Evolutionary conservation across 352 stramenopile genomes (phyloP), one percentile per base, ranked within the genome.

Genomic region (Pythium rhizo-oryzae): DNA sequence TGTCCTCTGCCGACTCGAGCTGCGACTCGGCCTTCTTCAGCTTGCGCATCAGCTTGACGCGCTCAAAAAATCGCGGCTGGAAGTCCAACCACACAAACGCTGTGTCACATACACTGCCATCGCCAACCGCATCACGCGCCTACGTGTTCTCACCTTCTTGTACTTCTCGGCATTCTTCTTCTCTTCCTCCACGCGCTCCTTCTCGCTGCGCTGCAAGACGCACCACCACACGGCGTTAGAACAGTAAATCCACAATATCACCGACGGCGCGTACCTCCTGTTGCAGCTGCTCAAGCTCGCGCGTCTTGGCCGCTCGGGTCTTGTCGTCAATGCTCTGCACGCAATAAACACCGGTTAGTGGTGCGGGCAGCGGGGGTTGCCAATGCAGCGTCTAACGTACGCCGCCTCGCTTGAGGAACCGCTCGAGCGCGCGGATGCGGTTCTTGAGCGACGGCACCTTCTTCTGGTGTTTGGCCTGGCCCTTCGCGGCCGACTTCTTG

Each of bases 361-460:
- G 28, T 33, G n/a, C n/a, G n/a, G n/a, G n/a, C n/a, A n/a, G n/a
- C n/a, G n/a, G n/a, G n/a, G n/a, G n/a, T n/a, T n/a, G n/a, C n/a
- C n/a, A n/a, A n/a, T n/a, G n/a, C n/a, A n/a, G n/a, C n/a, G n/a
- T 12, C 25, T 33, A 4, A 71, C 62, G n/a, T 53, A 71, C 59
- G 12, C 63, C 84, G 28, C 80, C 82, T 24, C 86, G 84, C 76
- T 83, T 87, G 46, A 94, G 79, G 63, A 93, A 94, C 41, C 86
- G 86, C 67, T 94, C 82, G 30, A 94, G 75, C 4, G 78, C 84
- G 39, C 86, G 86, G 52, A 94, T 94, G 64, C 84, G 86, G 61
- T 94, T 94, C 76, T 94, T 94, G 55, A 93, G 78, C 37, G 86
- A 94, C 56, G 82, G 86, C 12, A 86, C 66, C 62, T 94, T 94